Evolutionary conservation across 2,329 filamentous ascomycete species (phyloP).

Genomic region (Leptographium flavum): DNA sequence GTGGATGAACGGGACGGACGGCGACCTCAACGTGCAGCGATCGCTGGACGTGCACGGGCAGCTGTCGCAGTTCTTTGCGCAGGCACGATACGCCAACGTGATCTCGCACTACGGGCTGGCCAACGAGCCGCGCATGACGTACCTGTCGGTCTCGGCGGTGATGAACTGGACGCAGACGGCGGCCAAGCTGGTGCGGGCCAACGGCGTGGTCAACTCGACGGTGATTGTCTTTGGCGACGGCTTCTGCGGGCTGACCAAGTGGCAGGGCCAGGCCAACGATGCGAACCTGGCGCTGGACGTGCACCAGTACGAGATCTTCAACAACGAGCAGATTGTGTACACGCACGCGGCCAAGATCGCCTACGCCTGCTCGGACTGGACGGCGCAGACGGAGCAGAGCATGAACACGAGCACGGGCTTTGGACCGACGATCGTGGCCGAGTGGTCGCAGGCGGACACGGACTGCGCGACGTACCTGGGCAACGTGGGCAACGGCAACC

Average conservation of each 20-base stretch:
- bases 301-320: conserved; percentile 98
- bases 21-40: conserved; percentile 61
- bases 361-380: conserved; percentile 83
- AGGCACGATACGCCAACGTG: conserved; percentile 83
- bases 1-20: conserved; percentile 87
- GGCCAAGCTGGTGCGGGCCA: conserved; percentile 56
- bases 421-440: conserved; percentile 85
- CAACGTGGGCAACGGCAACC: conserved; percentile 74
- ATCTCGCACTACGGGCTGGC: conserved; percentile 85
- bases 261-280: conserved; percentile 68
- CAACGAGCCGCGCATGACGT: conserved; percentile 86
- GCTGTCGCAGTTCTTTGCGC: conserved; percentile 82
- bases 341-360: conserved; percentile 72
- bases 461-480: conserved; percentile 82
- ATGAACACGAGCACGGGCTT: conserved; percentile 67
- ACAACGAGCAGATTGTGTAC: conserved; percentile 69
- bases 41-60: conserved; percentile 78
- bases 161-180: conserved; percentile 67
- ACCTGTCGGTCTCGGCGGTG: conserved; percentile 50
- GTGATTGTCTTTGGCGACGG: conserved; percentile 82
- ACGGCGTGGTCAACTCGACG: conserved; percentile 52
- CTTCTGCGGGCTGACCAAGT: conserved; percentile 81
- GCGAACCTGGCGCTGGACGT: conserved; percentile 79
- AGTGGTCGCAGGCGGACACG: conserved; percentile 96
- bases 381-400: conserved; percentile 57